Percentiles rank a stretch among this genome's conserved stretches.
These are phyloP conservation scores for Nicotiana tabacum DNA, from an alignment of 257 asterid species.

Conservation along the genomic window DNA sequence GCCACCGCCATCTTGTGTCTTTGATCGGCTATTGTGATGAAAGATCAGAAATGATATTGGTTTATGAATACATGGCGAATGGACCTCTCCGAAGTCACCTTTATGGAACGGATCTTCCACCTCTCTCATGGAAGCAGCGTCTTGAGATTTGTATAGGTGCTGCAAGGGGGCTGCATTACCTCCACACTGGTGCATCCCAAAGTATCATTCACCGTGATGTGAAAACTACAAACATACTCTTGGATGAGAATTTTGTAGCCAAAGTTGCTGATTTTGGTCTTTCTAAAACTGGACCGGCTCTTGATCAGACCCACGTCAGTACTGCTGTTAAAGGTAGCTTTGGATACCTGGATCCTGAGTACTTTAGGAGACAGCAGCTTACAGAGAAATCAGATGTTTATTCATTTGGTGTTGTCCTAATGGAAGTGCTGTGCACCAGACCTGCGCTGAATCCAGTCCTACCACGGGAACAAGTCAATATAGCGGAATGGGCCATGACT, in stretches of 20 bases:
- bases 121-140: conserved; percentile 61
- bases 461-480: conserved; percentile 73
- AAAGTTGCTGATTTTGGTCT: conserved; percentile 82
- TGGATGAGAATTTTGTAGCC: conserved; percentile 66
- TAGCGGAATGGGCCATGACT: conserved; percentile 80
- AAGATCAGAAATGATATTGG: conserved; percentile 66
- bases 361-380: conserved; percentile 74
- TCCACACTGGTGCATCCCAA: conserved; percentile 73
- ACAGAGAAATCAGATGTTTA: conserved; percentile 80
- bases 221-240: conserved; percentile 66
- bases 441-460: conserved; percentile 78
- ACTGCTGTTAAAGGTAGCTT: conserved; percentile 86
- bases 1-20: conserved; percentile 79
- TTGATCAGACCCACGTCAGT: conserved; percentile 79
- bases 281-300: conserved; percentile 68
- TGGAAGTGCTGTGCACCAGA: conserved; percentile 73
- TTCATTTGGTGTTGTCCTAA: conserved; percentile 72
- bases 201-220: conserved; percentile 77
- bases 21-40: conserved; percentile 80
- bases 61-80: conserved; percentile 77
- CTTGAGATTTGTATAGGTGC: conserved; percentile 80
- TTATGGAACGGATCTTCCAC: conserved; percentile 57
- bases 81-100: conserved; percentile 78
- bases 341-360: conserved; percentile 79
- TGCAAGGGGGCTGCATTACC: conserved; percentile 80